These are phyloP conservation scores for Eurotiales sp. DNA, from an alignment of 2,329 filamentous ascomycete species.

Conservation along the genomic window DNA sequence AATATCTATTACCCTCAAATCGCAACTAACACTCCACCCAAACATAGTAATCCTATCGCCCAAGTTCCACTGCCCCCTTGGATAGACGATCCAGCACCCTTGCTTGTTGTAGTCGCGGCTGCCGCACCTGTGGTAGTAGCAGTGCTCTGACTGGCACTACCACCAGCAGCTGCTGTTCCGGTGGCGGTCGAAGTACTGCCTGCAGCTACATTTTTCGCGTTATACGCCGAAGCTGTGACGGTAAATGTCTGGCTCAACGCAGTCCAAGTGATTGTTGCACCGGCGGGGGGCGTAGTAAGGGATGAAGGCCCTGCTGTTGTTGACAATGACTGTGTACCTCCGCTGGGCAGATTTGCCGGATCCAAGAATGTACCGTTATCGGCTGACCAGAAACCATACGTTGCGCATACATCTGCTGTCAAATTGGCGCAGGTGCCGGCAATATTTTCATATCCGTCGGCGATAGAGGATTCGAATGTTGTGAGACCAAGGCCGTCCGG, in stretches of 20 bases:
- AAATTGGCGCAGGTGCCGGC: conserved; percentile 13
- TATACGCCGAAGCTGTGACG: conserved; percentile 31
- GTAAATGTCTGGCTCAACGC: conserved; percentile 31
- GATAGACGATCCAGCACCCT: background rate
- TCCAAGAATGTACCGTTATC: conserved; percentile 18
- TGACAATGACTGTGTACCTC: conserved; percentile 28
- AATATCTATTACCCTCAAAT: background rate
- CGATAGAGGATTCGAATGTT: background rate
- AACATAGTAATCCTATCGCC: background rate
- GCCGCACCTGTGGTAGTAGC: background rate
- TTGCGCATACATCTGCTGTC: conserved; percentile 19
- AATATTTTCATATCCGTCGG: background rate
- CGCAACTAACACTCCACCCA: background rate
- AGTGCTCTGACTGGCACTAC: background rate
- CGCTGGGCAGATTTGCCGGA: conserved; percentile 21
- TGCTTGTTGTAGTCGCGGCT: background rate
- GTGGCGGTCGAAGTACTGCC: background rate
- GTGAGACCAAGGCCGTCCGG: conserved; percentile 9
- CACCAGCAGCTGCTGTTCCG: background rate
- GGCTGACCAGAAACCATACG: conserved; percentile 20
- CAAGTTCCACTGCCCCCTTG: background rate
- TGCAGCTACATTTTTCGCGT: conserved; percentile 18
- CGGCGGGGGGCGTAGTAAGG: conserved; percentile 30
- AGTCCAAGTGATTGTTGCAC: conserved; percentile 33
- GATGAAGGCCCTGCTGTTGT: conserved; percentile 28